Evolutionary conservation across 2,329 filamentous ascomycete genomes (phyloP).

Genomic region (Epichloe glyceriae): DNA sequence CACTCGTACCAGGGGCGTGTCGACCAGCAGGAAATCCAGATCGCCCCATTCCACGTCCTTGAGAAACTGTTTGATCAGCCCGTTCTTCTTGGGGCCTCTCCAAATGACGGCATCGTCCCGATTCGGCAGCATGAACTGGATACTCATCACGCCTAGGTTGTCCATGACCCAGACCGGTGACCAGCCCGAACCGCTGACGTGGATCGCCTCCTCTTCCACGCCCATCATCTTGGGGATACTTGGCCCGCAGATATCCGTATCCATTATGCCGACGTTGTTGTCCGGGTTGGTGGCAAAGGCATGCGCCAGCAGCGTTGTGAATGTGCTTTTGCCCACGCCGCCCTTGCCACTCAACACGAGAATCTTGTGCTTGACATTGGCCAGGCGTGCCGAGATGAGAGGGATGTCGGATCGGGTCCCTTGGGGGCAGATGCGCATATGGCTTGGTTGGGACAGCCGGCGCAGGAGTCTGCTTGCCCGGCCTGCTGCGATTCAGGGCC

Average conservation of each 20-base stretch:
- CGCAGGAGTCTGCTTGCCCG: constrained; percentile 69
- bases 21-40: constrained; percentile 82
- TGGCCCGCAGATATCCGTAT: constrained; percentile 94
- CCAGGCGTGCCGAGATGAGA: constrained; percentile 70
- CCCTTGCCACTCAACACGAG: constrained; percentile 90
- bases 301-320: constrained; percentile 76
- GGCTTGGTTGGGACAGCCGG: constrained; percentile 86
- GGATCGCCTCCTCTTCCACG: constrained; percentile 84
- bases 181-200: constrained; percentile 81
- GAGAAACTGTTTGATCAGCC: constrained; percentile 91
- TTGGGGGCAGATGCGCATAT: constrained; percentile 93
- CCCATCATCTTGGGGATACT: constrained; percentile 99
- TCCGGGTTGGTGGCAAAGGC: constrained; percentile 74
- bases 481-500: constrained; percentile 69
- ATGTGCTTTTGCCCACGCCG: constrained; percentile 92
- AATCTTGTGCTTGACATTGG: constrained; percentile 79
- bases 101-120: constrained; percentile 93
- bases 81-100: constrained; percentile 97
- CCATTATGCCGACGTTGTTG: constrained; percentile 83
- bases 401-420: constrained; percentile 87
- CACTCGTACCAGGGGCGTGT: constrained; percentile 93
- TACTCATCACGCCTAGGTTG: constrained; percentile 90
- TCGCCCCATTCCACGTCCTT: constrained; percentile 98
- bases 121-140: constrained; percentile 95
- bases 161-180: constrained; percentile 91